A percentile compares a stretch with the other conserved stretches of the same genome.
These are phyloP conservation scores for Candida sojae DNA, from an alignment of 1,139 yeast species.

Conservation along the genomic window DNA sequence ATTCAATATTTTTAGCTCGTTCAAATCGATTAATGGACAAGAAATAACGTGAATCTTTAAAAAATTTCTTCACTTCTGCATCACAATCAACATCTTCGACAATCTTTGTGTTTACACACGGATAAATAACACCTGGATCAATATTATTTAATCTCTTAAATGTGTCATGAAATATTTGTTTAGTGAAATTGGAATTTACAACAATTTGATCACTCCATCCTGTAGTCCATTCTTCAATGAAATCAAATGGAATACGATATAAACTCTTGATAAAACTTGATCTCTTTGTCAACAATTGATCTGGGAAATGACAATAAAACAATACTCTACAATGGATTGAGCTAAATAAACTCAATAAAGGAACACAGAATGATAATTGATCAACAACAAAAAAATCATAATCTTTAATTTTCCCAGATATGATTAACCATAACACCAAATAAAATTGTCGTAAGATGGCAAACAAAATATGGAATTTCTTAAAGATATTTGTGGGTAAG, in stretches of 20 bases:
- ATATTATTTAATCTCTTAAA: conserved; percentile 46
- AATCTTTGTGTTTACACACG: conserved; percentile 66
- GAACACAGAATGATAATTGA: conserved; percentile 85
- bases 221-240: conserved; percentile 79
- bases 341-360: conserved; percentile 60
- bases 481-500: conserved; percentile 68
- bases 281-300: conserved; percentile 70
- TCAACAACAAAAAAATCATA: conserved; percentile 83
- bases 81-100: conserved; percentile 22
- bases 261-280: conserved; percentile 55
- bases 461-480: conserved; percentile 74
- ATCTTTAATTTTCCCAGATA: conserved; percentile 45
- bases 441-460: conserved; percentile 84
- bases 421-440: conserved; percentile 51
- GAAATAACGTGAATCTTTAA: conserved; percentile 44
- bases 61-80: conserved; percentile 34
- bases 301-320: conserved; percentile 97
- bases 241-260: conserved; percentile 82
- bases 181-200: conserved; percentile 87
- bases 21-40: conserved; percentile 89
- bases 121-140: conserved; percentile 78
- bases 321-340: conserved; percentile 48
- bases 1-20: conserved; percentile 74
- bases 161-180: conserved; percentile 62
- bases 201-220: conserved; percentile 74